Conservation (phyloP, 352 stramenopile species). For the Globisporangium polare region DNA sequence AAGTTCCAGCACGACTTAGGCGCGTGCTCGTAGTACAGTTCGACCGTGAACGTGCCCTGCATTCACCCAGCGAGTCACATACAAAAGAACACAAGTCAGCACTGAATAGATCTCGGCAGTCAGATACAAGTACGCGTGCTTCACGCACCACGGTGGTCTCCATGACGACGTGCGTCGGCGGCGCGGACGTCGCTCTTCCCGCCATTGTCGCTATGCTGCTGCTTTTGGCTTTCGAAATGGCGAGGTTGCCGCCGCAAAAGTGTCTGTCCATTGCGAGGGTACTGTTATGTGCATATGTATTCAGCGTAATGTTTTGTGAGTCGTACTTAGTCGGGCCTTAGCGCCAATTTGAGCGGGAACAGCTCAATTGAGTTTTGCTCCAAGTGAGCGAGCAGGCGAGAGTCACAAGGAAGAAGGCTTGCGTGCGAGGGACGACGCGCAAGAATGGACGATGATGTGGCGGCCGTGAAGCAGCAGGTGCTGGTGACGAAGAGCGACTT, state of each 20-base stretch:
- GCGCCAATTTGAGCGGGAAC: constrained; percentile 6
- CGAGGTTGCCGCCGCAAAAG: not conserved
- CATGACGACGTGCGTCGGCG: constrained; percentile 78
- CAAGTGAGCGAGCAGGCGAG: not conserved
- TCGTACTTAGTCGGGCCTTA: constrained; percentile 5
- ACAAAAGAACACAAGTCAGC: not conserved
- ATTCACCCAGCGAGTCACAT: not conserved
- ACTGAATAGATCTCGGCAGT: not conserved
- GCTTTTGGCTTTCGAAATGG: constrained; percentile 7
- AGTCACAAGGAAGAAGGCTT: too few species aligned
- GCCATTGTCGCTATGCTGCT: not conserved
- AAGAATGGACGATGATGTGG: not conserved
- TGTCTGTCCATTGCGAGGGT: not conserved
- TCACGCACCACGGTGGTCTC: constrained; percentile 73
- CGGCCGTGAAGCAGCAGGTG: constrained; percentile 16
- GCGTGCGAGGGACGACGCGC: not conserved
- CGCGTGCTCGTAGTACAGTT: constrained; percentile 93
- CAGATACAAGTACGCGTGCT: not conserved
- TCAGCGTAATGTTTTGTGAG: not conserved
- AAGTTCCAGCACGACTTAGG: constrained; percentile 94
- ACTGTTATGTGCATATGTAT: not conserved
- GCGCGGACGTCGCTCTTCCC: constrained; percentile 21
- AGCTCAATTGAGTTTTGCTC: not conserved
- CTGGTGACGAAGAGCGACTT: constrained; percentile 55
- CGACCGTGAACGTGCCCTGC: constrained; percentile 89